Evolutionary conservation across 768 basidiomycete genomes (phyloP), one percentile per base, ranked within the genome.

Genomic region (Mycena olivaceomarginata): DNA sequence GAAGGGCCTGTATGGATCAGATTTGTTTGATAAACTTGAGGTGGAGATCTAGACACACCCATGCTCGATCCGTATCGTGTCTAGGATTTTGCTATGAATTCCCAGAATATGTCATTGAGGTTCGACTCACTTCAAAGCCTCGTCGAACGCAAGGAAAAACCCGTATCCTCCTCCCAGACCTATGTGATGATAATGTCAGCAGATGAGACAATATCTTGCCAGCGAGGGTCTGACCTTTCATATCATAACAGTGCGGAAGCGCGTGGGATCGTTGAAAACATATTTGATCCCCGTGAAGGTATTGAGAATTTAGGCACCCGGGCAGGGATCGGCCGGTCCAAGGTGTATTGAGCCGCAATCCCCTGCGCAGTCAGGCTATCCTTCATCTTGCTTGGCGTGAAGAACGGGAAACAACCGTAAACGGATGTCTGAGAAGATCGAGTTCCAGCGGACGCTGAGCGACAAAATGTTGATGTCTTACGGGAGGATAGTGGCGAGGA

Each of bases 371-470:
- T 86, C 31, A 92, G 82, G 37, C 82, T 85, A 8, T 85, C 78
- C 71, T 85, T 82, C 86, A 88, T 86, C 66, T 85, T 82, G 18
- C 78, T 73, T 18, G 94, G 94, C 0, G 91, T 90, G 84, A 92
- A 86, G 88, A 95, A 92, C 13, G 95, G 94, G 88, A 94, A 95
- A 77, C 90, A 86, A 1, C 88, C 90, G 80, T 94, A 93, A 18
- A 87, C 83, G 15, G 90, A 92, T 84, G 84, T 88, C 91, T 80
- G 89, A 81, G 31, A 31, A 75, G 88, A 88, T 12, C 43, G 67
- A 31, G 31, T 31, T 46, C n/a, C n/a, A 88, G 89, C 22, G 89
- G 6, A 41, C 5, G 6, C 41, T 20, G 9, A 45, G 8, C 3
- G 90, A 62, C 31, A 56, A 40, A 37, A 7, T 56, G 31, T 31